Evolutionary conservation across 2,329 filamentous ascomycete species (phyloP).

Genomic region (Aureobasidium lini): DNA sequence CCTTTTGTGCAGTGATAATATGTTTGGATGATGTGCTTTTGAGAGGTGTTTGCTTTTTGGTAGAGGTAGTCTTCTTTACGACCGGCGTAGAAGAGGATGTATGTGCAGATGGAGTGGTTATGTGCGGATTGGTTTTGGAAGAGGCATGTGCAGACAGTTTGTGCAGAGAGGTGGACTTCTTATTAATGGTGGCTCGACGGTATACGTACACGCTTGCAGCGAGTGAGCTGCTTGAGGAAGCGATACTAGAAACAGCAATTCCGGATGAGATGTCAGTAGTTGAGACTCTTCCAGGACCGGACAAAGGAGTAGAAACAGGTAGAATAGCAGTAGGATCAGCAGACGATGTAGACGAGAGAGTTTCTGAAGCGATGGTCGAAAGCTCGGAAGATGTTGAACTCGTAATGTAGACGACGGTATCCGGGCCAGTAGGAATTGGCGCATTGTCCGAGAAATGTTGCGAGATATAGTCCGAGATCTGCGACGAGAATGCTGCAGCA

Average conservation of each 20-base stretch:
- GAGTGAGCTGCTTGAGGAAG: neutral
- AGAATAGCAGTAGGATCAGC: neutral
- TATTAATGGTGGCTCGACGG: neutral
- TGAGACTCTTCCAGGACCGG: neutral
- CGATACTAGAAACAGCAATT: neutral
- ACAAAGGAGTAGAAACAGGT: neutral
- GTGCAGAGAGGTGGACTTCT: neutral
- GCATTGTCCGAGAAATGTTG: neutral
- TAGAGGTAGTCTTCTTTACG: neutral
- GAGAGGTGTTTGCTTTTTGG: neutral
- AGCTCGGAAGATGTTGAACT: neutral
- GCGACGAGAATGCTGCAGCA: neutral
- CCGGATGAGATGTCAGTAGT: neutral
- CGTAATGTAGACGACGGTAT: conserved; percentile 1
- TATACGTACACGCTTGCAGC: conserved; percentile 1
- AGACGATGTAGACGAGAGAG: neutral
- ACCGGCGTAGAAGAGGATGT: neutral
- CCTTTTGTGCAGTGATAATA: neutral
- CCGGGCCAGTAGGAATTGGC: neutral
- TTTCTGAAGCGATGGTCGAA: neutral
- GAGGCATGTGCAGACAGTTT: neutral
- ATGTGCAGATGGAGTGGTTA: neutral
- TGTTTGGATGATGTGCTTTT: neutral
- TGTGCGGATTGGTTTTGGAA: neutral
- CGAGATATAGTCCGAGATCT: neutral